phyloP scores from a whole-genome alignment of 2,329 filamentous ascomycete genomes.

The Monosporascus sp. region DNA sequence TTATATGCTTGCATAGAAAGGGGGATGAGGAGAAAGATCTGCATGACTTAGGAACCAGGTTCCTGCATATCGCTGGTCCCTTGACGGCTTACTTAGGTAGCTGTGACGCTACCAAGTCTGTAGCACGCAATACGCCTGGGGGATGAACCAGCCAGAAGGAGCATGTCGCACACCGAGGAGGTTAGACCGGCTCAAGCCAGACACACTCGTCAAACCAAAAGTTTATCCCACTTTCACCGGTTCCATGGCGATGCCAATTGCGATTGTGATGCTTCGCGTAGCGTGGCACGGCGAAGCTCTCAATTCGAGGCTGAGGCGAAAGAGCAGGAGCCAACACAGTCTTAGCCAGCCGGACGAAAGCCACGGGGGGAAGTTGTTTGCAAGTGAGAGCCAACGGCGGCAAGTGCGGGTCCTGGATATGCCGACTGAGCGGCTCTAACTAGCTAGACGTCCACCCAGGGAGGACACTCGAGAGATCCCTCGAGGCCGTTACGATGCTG shows the following conservation, averaged over 20 bases:
- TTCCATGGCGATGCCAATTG: not conserved
- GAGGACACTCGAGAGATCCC: no score
- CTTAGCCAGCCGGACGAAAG: no score
- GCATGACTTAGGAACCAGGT: not conserved
- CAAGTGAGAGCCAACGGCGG: no score
- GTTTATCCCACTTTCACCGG: not conserved
- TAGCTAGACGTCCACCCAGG: not conserved
- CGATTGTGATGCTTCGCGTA: not conserved
- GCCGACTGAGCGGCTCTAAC: not conserved
- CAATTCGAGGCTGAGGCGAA: not conserved
- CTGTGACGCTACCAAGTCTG: not conserved
- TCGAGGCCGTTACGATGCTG: no score
- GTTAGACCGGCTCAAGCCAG: no score
- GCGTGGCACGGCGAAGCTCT: not conserved
- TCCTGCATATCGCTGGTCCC: not conserved
- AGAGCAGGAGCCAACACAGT: no score
- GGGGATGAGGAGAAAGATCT: no score
- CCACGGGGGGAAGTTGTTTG: no score
- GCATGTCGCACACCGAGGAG: not conserved
- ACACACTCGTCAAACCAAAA: no score
- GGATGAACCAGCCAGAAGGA: not conserved
- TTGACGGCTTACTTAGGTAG: not conserved
- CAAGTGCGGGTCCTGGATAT: no score
- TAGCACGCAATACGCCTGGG: not conserved
- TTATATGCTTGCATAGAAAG: no score